Evolutionary conservation across 495 filamentous ascomycete genomes (phyloP), one percentile per base, ranked within the genome.

Genomic region (Achaetomiella virescens): DNA sequence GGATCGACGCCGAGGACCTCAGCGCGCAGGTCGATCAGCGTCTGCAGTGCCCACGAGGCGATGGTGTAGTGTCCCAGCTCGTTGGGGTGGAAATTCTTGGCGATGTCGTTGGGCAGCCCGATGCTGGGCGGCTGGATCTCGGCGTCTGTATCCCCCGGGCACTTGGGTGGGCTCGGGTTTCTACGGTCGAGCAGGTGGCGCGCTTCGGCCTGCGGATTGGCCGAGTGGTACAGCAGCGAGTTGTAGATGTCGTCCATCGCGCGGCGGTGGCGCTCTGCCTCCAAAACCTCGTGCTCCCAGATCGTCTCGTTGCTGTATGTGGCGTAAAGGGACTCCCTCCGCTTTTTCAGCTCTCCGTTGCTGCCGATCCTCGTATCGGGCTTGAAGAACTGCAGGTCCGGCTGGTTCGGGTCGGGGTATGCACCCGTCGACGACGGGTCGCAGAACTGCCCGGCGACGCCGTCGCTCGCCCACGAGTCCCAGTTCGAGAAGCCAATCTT

Each of bases 21-120:
- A 36, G 65, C 38, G 14, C 63, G 63, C 29, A 51, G 25, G 21
- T 56, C 29, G 46, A 48, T 35, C 9, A 48, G 29, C 9, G 17
- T 48, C 46, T 48, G 46, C 46, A 48, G 46, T 12, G 42, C 48
- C 37, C 24, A 66, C 44, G 65, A 57, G 1, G 66, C 66, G 8
- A 69, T 65, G 17, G 36, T 50, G 9, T 56, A 20, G 55, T 62
- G 56, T 8, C 60, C 66, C 3, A 43, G 21, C 52, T 62, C 38
- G 52, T 66, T 69, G n/a, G 66, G 64, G 52, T 69, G 66, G 64
- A 69, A 69, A 54, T 43, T 57, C 29, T 55, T 59, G 22, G 40
- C 61, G 50, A 64, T 24, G 10, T n/a, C 6, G 61, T 69, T 62
- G 47, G 64, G 66, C 20, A 63, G 37, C n/a, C 47, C 52, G 9